Base-by-base conservation (phyloP, 176 grass and related monocot species). In the maize (Zea mays) region DNA sequence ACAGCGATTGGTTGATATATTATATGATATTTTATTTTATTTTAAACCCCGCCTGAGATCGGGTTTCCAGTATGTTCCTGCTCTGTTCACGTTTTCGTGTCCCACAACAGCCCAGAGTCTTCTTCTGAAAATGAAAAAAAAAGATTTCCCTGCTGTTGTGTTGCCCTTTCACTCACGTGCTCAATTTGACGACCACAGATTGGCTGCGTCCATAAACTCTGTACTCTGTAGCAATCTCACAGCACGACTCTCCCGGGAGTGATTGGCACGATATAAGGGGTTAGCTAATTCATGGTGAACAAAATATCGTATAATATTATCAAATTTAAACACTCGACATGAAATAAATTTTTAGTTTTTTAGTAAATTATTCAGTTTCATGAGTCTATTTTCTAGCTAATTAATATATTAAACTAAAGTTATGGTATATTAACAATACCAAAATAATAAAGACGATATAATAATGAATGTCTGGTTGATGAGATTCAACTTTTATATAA, bases 41-140 rank as follows among this genome's bases (percentile, higher is more conserved):
- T 27, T 27, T 27, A 27, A 27, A 27, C 27, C 27, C 27, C 27
- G 27, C 27, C 38, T 39, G 40, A 17, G 17, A n/a, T 76, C 60
- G 10, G 51, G 33, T 62, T 51, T 86, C 42, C 10, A 69, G 55
- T 62, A 81, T 34, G 38, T 70, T 43, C 20, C 54, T 14, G 14
- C 8, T 10, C 1, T 62, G 71, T 52, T 81, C 78, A 63, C 55
- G 84, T 70, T 76, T 86, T 70, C 72, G 55, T 62, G 78, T 70
- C 45, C 51, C 34, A 46, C 44, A 39, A 39, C 38, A 39, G 38
- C 3, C 40, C 54, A 39, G 3, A 14, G 46, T 62, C 27, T 58
- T 61, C 54, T 38, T 27, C 27, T 54, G 71, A 81, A 62, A 86
- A 67, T 13, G 36, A 75, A 54, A 69, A 46, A 9, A 41, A 51